Base-by-base conservation (phyloP, 2,329 filamentous ascomycete species). In the Chaetomiaceae sp. region DNA sequence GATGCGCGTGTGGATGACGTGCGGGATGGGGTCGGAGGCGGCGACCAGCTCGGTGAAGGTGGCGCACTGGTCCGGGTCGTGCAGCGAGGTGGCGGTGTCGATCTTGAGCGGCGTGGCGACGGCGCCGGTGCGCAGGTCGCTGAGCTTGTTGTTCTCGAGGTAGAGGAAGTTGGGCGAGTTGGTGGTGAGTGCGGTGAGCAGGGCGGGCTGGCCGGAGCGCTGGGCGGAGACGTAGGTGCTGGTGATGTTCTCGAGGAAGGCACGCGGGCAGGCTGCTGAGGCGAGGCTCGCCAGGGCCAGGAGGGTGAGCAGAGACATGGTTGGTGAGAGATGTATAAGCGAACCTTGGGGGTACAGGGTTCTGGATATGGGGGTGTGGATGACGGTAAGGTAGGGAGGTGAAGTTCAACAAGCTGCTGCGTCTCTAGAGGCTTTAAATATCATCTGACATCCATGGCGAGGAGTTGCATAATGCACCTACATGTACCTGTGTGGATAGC, bases 1-100 rank as follows among this genome's bases (percentile, higher is more conserved):
- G 44, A 68, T 60, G 52, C 65, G 64, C 18, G 65, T 65, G 48
- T 61, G 62, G 47, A 68, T 57, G 20, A 68, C 66, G 50, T 67
- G 66, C 14, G 66, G 66, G 50, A 48, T 40, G 52, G 38, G 48
- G 42, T 38, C 58, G 6, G 36, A 46, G 4, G 49, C 46, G 35
- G 64, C 60, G 17, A 67, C 57, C 48, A 68, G 56, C 38, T 59
- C 56, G 27, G 56, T 57, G 36, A 53, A 56, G 22, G 45, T 27
- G 4, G 45, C 35, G 45, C 45, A 48, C 17, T 43, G 29, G 17
- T 33, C 24, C 6, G 40, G 33, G 35, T 43, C 45, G 39, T 48
- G 39, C 2, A 48, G 26, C 7, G 39, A 38, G n/a, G 40, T 35
- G 29, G 27, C 12, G n/a, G 22, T 9, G 29, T 48, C 40, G 20